Percentiles rank a stretch among this genome's conserved stretches.
These are phyloP conservation scores for Diaporthe sp. DNA, from an alignment of 2,329 filamentous ascomycete genomes.

Conservation along the genomic window DNA sequence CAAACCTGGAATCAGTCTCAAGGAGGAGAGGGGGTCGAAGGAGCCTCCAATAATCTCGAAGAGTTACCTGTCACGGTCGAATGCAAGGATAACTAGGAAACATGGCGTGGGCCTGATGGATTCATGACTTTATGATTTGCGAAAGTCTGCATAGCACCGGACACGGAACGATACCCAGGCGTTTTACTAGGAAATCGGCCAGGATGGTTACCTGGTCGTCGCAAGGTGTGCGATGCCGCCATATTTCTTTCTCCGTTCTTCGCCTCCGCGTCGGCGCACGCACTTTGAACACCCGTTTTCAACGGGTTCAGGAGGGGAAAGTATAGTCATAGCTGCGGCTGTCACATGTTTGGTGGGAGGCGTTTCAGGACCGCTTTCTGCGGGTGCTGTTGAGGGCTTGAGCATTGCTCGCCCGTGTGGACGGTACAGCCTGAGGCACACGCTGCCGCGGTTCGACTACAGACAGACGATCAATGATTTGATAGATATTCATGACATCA, in stretches of 20 bases:
- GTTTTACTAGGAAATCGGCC: background rate
- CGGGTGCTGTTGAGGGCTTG: background rate
- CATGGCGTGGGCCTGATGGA: background rate
- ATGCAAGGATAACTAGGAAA: background rate
- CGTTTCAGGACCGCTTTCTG: too few relatives aligned
- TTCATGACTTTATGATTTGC: conserved; percentile 5
- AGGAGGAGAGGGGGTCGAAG: background rate
- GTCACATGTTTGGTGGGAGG: background rate
- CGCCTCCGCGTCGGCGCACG: background rate
- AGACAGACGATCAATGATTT: background rate
- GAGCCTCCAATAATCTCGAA: background rate
- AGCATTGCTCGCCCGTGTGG: background rate
- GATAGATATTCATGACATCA: background rate
- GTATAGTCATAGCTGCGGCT: background rate
- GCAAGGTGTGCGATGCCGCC: background rate
- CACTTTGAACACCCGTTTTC: background rate
- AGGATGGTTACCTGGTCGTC: background rate
- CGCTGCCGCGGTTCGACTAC: background rate
- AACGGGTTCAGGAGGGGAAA: background rate
- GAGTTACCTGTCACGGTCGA: background rate
- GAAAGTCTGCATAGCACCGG: background rate
- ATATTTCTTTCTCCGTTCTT: background rate
- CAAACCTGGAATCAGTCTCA: background rate
- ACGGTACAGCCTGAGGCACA: background rate
- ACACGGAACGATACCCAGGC: background rate